These are phyloP conservation scores for Vigna reflexopilosa DNA, from an alignment of 306 rosid genomes.

Conservation along the genomic window DNA sequence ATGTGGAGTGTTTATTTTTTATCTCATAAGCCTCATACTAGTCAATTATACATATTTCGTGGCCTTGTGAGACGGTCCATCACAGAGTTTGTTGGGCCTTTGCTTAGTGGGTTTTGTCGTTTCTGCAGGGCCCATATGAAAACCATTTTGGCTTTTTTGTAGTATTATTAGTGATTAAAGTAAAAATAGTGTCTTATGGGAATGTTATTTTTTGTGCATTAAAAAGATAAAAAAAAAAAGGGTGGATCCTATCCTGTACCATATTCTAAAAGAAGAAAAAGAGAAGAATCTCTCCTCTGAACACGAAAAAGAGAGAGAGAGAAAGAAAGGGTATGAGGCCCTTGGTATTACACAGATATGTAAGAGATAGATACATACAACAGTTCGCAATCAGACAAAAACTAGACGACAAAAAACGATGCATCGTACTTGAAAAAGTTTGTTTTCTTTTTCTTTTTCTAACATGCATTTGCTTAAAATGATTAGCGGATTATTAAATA, in stretches of 20 bases:
- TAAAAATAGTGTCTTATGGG: neutral
- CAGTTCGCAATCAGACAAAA: constrained; percentile 38
- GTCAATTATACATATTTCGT: neutral
- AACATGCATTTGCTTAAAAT: constrained; percentile 20
- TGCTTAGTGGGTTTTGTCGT: neutral
- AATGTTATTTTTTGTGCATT: constrained; percentile 13
- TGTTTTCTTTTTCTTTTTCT: constrained; percentile 22
- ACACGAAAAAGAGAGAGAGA: constrained; percentile 9
- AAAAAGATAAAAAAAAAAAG: constrained; percentile 17
- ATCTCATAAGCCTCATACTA: no score
- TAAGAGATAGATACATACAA: neutral
- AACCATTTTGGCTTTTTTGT: neutral
- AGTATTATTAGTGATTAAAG: neutral
- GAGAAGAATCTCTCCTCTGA: constrained; percentile 7
- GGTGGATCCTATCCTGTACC: constrained; percentile 2
- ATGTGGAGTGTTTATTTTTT: no score
- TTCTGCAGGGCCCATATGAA: neutral
- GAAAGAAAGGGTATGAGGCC: constrained; percentile 7
- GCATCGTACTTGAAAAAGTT: constrained; percentile 18
- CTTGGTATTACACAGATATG: constrained; percentile 19
- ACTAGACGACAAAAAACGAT: constrained; percentile 48
- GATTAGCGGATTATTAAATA: no score
- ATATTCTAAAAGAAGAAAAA: constrained; percentile 18
- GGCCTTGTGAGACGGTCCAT: neutral
- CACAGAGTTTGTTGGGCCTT: constrained; percentile 20